Percentiles rank a stretch among this genome's conserved stretches.
These are phyloP conservation scores for Calonectria hongkongensis DNA, from an alignment of 2,329 filamentous ascomycete genomes.

Conservation along the genomic window DNA sequence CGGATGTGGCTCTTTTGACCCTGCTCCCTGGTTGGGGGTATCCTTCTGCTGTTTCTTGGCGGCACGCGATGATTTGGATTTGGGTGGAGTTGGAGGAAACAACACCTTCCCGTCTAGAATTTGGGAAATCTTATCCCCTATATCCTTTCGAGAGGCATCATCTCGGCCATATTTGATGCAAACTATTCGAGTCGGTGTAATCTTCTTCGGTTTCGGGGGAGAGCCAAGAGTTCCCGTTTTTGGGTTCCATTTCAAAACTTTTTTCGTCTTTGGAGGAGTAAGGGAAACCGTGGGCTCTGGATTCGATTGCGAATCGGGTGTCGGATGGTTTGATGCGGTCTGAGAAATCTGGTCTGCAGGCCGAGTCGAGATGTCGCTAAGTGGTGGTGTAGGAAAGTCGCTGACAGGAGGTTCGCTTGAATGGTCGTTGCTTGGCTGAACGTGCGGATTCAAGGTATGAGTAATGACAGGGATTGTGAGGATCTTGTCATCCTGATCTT, in stretches of 20 bases:
- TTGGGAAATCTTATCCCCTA: slow-evolving; percentile 77
- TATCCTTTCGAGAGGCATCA: slow-evolving; percentile 62
- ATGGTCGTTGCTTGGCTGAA: slow-evolving; percentile 40
- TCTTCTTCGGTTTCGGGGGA: slow-evolving; percentile 73
- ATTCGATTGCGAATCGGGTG: slow-evolving; percentile 24
- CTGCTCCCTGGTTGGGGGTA: slow-evolving; percentile 47
- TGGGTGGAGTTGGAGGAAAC: slow-evolving; percentile 51
- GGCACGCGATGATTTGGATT: slow-evolving; percentile 54
- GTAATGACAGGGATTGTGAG: slow-evolving; percentile 33
- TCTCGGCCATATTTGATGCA: slow-evolving; percentile 76
- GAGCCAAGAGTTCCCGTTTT: slow-evolving; percentile 78
- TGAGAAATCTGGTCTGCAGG: slow-evolving; percentile 25
- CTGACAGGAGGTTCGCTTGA: slow-evolving; percentile 20
- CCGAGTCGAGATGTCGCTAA: slow-evolving; percentile 40
- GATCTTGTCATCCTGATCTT: slow-evolving; percentile 47
- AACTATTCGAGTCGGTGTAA: slow-evolving; percentile 65
- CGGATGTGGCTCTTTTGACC: slow-evolving; percentile 62
- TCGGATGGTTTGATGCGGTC: slow-evolving; percentile 24
- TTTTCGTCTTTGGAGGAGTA: slow-evolving; percentile 62
- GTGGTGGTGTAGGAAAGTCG: slow-evolving; percentile 41
- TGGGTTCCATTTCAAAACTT: slow-evolving; percentile 74
- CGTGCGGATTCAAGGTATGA: slow-evolving; percentile 32
- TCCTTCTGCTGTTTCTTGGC: slow-evolving; percentile 51
- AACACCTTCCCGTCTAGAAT: slow-evolving; percentile 70
- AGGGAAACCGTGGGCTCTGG: slow-evolving; percentile 40